Evolutionary conservation across 805 yeast genomes (phyloP), one percentile per base, ranked within the genome.

Genomic region (Saccharomyces paradoxus): DNA sequence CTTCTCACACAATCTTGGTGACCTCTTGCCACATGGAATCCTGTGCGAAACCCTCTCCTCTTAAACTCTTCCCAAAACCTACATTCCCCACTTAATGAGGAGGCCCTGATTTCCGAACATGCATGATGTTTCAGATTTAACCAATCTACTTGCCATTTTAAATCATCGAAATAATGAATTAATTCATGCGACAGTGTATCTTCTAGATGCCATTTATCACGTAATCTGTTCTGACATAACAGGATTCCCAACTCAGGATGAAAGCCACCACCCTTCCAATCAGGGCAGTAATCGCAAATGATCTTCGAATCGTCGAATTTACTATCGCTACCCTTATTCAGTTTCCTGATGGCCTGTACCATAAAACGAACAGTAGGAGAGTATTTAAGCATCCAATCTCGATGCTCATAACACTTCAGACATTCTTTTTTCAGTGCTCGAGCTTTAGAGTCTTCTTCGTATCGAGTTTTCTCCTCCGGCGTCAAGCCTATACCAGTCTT

Each of bases 91-190:
- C 96, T 86, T 24, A 94, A 76, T 60, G 89, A 84, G 10, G 95
- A 85, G 0, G 99, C 99, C 56, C 99, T 77, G 51, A 94, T 89
- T 70, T 94, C 99, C 0, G 97, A 85, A 69, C 99, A 94, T 0
- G 99, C 99, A 67, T 92, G 98, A 66, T 94, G 99, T 64, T 82
- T 81, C 65, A 94, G 74, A 69, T 92, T 82, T 54, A 78, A 65
- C 86, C 96, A 87, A 69, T 94, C 89, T 2, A 94, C 90, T 53
- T 89, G 76, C 75, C 94, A 94, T 69, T 89, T 86, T 59, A 88
- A 75, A 65, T 90, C 84, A 71, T 94, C 99, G 70, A 89, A 94
- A 58, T 90, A 94, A 70, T 94, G 99, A 32, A 94, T 83, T 68
- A 94, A 76, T 67, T 94, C 99, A 67, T 94, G 99, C 1, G 97